Conservation (phyloP, 2,329 filamentous ascomycete genomes). For the Epichloe bromicola region DNA sequence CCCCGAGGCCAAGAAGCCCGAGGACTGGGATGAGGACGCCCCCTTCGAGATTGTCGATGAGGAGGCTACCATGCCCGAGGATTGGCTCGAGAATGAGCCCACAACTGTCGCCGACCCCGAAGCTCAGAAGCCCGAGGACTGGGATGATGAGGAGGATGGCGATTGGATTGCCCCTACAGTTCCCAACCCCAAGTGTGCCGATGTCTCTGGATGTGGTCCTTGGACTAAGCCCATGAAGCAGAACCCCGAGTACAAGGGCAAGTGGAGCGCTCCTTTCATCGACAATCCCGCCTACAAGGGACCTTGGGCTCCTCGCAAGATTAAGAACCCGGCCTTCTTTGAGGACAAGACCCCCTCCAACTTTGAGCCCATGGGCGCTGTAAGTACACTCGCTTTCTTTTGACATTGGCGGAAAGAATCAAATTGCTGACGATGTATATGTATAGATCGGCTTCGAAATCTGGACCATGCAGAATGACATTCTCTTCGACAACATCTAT, state of each 20-base stretch:
- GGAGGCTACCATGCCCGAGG: conserved; percentile 79
- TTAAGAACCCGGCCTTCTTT: conserved; percentile 89
- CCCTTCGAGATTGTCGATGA: conserved; percentile 93
- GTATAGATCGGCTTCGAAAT: conserved; percentile 89
- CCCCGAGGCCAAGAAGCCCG: conserved; percentile 87
- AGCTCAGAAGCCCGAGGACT: conserved; percentile 95
- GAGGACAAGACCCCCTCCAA: conserved; percentile 98
- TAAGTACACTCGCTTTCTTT: conserved; percentile 39
- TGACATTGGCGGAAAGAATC: not conserved
- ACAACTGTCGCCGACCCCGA: conserved; percentile 77
- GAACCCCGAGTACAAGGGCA: conserved; percentile 98
- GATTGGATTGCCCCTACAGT: conserved; percentile 89
- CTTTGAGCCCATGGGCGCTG: conserved; percentile 95
- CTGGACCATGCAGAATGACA: conserved; percentile 99
- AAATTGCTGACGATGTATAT: conserved; percentile 6
- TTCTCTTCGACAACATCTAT: conserved; percentile 99
- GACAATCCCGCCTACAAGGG: conserved; percentile 99
- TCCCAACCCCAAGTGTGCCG: conserved; percentile 90
- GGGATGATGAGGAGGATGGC: conserved; percentile 98
- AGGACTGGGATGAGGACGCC: conserved; percentile 98
- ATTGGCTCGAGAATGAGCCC: conserved; percentile 91
- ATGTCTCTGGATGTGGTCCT: conserved; percentile 83
- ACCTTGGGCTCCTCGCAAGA: conserved; percentile 86
- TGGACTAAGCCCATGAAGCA: conserved; percentile 87
- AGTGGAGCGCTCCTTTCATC: conserved; percentile 84